phyloP scores from a whole-genome alignment of 78 protist genomes.

The Salpingoeca rosetta region DNA sequence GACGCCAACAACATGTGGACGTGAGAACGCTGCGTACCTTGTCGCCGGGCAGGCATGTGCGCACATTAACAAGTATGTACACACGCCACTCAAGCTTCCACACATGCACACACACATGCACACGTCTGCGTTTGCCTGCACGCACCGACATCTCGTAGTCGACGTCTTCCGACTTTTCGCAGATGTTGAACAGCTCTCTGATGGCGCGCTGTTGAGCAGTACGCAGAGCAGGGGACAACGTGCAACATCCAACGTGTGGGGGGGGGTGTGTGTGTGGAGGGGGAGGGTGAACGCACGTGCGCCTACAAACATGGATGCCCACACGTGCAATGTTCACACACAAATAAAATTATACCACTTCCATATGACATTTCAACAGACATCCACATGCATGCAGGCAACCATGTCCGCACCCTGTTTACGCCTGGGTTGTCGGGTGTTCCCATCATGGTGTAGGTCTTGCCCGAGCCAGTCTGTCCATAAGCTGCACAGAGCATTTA shows the following conservation, averaged over 20 bases:
- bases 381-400: neutral
- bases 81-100: no score
- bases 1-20: no score
- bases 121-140: no score
- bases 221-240: neutral
- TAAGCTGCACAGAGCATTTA: no score
- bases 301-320: no score
- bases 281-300: neutral
- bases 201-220: neutral
- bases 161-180: neutral
- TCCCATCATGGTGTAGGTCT: constrained; percentile 58
- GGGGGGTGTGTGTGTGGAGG: neutral
- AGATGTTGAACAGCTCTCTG: neutral
- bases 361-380: no score
- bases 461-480: constrained; percentile 25
- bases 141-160: neutral
- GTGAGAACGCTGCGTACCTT: no score
- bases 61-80: no score
- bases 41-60: no score
- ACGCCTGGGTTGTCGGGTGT: neutral
- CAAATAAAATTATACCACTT: no score
- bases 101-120: no score
- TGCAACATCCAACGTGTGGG: neutral
- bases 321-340: no score
- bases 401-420: neutral